Percentiles rank a stretch among this genome's conserved stretches.
These are phyloP conservation scores for Calonectria multiphialidica DNA, from an alignment of 2,329 filamentous ascomycete genomes.

Conservation along the genomic window DNA sequence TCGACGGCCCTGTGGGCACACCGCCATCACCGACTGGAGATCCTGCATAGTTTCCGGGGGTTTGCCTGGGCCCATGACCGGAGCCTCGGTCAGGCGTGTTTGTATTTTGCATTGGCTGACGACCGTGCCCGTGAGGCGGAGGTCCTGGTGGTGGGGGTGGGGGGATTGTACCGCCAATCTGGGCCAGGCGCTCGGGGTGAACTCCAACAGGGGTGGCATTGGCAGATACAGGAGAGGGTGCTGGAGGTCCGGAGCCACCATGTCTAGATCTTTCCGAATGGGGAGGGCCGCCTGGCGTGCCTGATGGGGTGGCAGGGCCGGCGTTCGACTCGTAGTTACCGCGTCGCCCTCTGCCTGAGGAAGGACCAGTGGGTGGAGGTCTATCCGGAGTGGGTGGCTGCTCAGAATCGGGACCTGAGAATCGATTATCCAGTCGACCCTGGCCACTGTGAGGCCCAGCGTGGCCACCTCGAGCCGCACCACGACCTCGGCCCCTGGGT, in stretches of 20 bases:
- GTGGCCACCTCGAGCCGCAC: constrained; percentile 52
- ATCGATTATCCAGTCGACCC: constrained; percentile 57
- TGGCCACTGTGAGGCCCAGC: constrained; percentile 51
- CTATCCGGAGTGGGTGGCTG: constrained; percentile 62
- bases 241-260: constrained; percentile 45
- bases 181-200: constrained; percentile 64
- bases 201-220: constrained; percentile 50
- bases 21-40: constrained; percentile 42
- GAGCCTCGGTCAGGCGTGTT: constrained; percentile 48
- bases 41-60: constrained; percentile 36
- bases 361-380: constrained; percentile 65
- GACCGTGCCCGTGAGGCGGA: constrained; percentile 41
- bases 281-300: constrained; percentile 38
- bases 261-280: constrained; percentile 59
- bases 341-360: constrained; percentile 61
- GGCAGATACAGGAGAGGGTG: constrained; percentile 40
- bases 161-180: constrained; percentile 52
- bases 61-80: constrained; percentile 39
- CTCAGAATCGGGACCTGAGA: constrained; percentile 53
- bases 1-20: constrained; percentile 52
- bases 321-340: constrained; percentile 55
- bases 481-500: constrained; percentile 64
- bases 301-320: constrained; percentile 46
- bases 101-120: constrained; percentile 46
- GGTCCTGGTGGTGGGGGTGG: constrained; percentile 50